Conservation (phyloP, 257 asterid species). For the Thymus quinquecostatus region DNA sequence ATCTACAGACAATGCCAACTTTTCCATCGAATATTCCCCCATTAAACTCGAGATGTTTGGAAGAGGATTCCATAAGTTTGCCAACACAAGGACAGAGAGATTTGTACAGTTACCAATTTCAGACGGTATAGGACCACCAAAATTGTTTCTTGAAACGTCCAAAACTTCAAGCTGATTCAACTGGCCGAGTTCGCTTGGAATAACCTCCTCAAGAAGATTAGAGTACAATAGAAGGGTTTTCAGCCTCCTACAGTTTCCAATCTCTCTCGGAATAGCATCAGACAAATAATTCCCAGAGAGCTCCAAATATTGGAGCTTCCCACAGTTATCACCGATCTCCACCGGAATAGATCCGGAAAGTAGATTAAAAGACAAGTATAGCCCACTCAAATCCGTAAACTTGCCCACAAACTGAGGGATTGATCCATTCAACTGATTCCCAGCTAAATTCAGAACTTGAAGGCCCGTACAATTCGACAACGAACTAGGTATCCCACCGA, state of each 20-base stretch:
- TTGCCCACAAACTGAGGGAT: slow-evolving; percentile 59
- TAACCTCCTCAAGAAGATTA: slow-evolving; percentile 71
- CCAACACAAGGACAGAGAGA: slow-evolving; percentile 68
- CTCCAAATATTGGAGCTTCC: slow-evolving; percentile 77
- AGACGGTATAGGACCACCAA: slow-evolving; percentile 71
- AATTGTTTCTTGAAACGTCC: slow-evolving; percentile 84
- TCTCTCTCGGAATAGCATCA: slow-evolving; percentile 57
- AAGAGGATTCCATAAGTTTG: slow-evolving; percentile 86
- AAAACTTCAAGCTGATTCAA: slow-evolving; percentile 72
- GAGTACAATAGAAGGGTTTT: slow-evolving; percentile 68
- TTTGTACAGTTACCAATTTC: slow-evolving; percentile 72
- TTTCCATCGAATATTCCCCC: slow-evolving; percentile 31
- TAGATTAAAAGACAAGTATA: slow-evolving; percentile 82
- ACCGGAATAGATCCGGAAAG: slow-evolving; percentile 71
- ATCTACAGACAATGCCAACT: slow-evolving; percentile 46
- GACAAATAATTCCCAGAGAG: slow-evolving; percentile 73
- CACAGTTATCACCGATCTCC: slow-evolving; percentile 69
- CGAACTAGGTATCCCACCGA: slow-evolving; percentile 64
- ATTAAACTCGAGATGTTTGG: slow-evolving; percentile 45
- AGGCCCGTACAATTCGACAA: slow-evolving; percentile 52
- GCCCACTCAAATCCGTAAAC: slow-evolving; percentile 63
- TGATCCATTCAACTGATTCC: slow-evolving; percentile 72
- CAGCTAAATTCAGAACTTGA: slow-evolving; percentile 76
- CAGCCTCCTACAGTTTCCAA: slow-evolving; percentile 70
- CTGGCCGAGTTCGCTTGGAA: slow-evolving; percentile 75